Conservation (phyloP, 305 asterid species). For the Ajuga reptans region DNA sequence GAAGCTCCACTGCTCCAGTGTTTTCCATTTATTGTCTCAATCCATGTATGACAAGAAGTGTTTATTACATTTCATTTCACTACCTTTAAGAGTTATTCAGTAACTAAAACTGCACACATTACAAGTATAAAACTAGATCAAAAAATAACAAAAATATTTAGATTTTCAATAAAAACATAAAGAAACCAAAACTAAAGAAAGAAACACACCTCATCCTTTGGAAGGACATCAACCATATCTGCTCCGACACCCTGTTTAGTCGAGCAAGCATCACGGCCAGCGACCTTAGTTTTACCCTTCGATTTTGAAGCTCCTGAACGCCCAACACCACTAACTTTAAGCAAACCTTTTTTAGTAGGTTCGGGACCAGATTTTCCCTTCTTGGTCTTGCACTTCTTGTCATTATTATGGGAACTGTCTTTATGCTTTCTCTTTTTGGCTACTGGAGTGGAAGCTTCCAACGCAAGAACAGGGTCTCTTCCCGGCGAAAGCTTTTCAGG, state of each 20-base stretch:
- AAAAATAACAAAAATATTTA: neutral
- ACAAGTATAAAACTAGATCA: conserved; percentile 8
- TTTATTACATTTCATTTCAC: neutral
- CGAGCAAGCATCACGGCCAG: conserved; percentile 31
- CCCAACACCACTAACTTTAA: conserved; percentile 26
- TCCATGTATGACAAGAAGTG: neutral
- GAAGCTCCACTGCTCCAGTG: neutral
- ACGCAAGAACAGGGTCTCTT: conserved; percentile 33
- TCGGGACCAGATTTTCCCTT: conserved; percentile 39
- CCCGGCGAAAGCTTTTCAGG: conserved; percentile 32
- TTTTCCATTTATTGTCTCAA: conserved; percentile 7
- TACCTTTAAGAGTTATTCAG: neutral
- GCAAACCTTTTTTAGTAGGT: conserved; percentile 34
- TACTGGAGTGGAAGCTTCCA: conserved; percentile 32
- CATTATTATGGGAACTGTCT: conserved; percentile 21
- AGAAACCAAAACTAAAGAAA: conserved; percentile 4
- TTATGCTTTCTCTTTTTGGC: conserved; percentile 52
- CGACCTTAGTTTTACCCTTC: conserved; percentile 34
- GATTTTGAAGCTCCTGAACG: conserved; percentile 44
- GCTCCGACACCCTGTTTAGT: conserved; percentile 26
- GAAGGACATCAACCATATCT: conserved; percentile 34
- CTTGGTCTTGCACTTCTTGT: conserved; percentile 40
- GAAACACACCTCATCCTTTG: conserved; percentile 51
- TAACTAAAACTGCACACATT: neutral
- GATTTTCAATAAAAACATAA: neutral